phyloP scores from a whole-genome alignment of 2,329 filamentous ascomycete species.

The Graphium sp. region DNA sequence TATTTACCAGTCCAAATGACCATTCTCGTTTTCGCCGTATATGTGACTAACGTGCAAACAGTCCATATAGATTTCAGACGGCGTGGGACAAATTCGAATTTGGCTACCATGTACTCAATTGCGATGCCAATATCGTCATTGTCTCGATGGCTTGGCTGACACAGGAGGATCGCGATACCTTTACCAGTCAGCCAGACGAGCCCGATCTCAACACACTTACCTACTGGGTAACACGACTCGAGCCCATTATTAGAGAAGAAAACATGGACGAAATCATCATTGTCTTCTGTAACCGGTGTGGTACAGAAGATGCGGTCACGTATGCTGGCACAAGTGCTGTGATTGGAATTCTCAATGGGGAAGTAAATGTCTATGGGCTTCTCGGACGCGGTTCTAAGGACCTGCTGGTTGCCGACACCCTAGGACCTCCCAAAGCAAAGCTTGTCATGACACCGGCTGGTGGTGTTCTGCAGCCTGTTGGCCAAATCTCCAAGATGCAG shows the following conservation, averaged over 20 bases:
- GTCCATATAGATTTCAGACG: conserved; percentile 19
- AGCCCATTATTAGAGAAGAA: conserved; percentile 41
- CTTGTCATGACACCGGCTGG: conserved; percentile 14
- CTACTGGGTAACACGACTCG: conserved; percentile 60
- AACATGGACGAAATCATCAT: conserved; percentile 44
- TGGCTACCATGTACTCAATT: conserved; percentile 37
- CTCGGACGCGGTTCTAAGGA: conserved; percentile 55
- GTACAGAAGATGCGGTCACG: conserved; percentile 44
- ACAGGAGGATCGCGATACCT: conserved; percentile 26
- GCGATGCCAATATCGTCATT: conserved; percentile 44
- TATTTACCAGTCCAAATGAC: background rate
- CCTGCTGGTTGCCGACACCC: conserved; percentile 51
- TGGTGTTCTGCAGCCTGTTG: background rate
- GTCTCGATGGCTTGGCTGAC: conserved; percentile 70
- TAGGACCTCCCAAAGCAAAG: conserved; percentile 22
- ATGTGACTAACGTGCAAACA: conserved; percentile 5
- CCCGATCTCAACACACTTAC: conserved; percentile 58
- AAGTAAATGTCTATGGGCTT: conserved; percentile 52
- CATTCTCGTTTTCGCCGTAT: too few species aligned
- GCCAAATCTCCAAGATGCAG: too few species aligned
- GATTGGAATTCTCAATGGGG: conserved; percentile 45
- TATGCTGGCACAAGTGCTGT: conserved; percentile 65
- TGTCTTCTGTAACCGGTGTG: conserved; percentile 55
- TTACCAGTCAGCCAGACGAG: conserved; percentile 29
- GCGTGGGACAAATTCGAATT: conserved; percentile 23